A percentile compares a stretch with the other conserved stretches of the same genome.
Conservation (phyloP, 2,329 filamentous ascomycete species). For the Malbranchea zuffiana region DNA sequence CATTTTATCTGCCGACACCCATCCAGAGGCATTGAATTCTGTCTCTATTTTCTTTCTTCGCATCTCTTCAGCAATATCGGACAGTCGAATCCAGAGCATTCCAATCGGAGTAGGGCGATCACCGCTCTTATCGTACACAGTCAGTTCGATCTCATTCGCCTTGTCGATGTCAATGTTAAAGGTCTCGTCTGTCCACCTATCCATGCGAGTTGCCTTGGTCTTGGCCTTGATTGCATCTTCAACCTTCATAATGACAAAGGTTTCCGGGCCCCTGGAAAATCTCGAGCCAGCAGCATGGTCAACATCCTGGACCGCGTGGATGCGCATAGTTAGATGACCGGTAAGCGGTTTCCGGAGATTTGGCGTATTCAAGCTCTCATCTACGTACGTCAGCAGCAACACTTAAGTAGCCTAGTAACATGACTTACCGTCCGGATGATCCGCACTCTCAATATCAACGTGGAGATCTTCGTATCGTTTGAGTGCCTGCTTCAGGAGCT, state of each 20-base stretch:
- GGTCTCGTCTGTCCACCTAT: slow-evolving; percentile 83
- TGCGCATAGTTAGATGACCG: slow-evolving; percentile 74
- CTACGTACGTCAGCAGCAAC: slow-evolving; percentile 36
- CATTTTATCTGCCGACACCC: slow-evolving; percentile 97
- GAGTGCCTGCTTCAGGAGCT: slow-evolving; percentile 85
- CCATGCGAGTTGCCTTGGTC: slow-evolving; percentile 72
- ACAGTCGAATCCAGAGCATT: slow-evolving; percentile 91
- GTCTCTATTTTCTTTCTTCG: slow-evolving; percentile 93
- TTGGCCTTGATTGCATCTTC: slow-evolving; percentile 86
- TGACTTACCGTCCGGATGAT: slow-evolving; percentile 65
- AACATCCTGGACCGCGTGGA: slow-evolving; percentile 84
- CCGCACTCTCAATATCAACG: slow-evolving; percentile 73
- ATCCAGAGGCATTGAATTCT: slow-evolving; percentile 86
- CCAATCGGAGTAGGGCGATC: slow-evolving; percentile 88
- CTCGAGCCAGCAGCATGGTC: slow-evolving; percentile 76
- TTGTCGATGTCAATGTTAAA: slow-evolving; percentile 94
- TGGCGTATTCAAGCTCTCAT: slow-evolving; percentile 91
- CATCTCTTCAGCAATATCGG: slow-evolving; percentile 95
- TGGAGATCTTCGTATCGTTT: slow-evolving; percentile 97
- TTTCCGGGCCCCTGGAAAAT: slow-evolving; percentile 85
- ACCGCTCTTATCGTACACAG: slow-evolving; percentile 88
- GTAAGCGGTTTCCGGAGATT: slow-evolving; percentile 94
- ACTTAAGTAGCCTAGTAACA: background rate
- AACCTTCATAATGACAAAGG: slow-evolving; percentile 91
- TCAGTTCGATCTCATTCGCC: slow-evolving; percentile 95